phyloP scores from a whole-genome alignment of 2,329 filamentous ascomycete species.

The Verruconis gallopava region DNA sequence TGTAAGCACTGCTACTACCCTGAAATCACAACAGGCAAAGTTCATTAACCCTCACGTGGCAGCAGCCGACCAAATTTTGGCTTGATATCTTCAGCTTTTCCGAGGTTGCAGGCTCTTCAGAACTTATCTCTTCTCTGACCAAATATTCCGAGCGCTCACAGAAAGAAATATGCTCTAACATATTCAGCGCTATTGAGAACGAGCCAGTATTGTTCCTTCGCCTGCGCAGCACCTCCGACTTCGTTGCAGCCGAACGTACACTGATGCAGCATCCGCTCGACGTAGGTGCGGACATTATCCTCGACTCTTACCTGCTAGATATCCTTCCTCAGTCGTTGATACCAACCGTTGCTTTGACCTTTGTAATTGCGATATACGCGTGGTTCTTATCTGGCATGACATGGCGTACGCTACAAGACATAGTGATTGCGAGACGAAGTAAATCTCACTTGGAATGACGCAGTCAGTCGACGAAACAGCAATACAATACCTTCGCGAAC shows the following conservation, averaged over 20 bases:
- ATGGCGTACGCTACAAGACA: constrained; percentile 16
- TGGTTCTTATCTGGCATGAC: constrained; percentile 38
- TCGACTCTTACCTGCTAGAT: constrained; percentile 77
- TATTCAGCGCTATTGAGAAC: constrained; percentile 8
- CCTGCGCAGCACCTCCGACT: constrained; percentile 67
- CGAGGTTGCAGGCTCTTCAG: constrained; percentile 47
- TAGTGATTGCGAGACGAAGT: background rate
- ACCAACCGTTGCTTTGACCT: constrained; percentile 57
- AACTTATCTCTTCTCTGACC: constrained; percentile 52
- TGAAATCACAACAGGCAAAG: background rate
- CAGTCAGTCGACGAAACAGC: background rate
- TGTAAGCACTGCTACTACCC: constrained; percentile 43
- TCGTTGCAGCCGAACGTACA: constrained; percentile 59
- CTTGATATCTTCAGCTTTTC: constrained; percentile 52
- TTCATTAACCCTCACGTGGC: background rate
- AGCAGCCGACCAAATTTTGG: constrained; percentile 80
- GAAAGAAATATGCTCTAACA: constrained; percentile 15
- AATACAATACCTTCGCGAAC: background rate
- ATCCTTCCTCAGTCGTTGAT: constrained; percentile 65
- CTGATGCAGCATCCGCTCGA: constrained; percentile 65
- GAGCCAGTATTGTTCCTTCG: constrained; percentile 57
- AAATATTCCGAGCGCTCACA: constrained; percentile 45
- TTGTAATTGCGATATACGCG: constrained; percentile 42
- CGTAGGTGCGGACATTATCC: constrained; percentile 66
- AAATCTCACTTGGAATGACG: constrained; percentile 13